phyloP scores from a whole-genome alignment of 1,139 yeast species.

The Suhomyces wounanorum region DNA sequence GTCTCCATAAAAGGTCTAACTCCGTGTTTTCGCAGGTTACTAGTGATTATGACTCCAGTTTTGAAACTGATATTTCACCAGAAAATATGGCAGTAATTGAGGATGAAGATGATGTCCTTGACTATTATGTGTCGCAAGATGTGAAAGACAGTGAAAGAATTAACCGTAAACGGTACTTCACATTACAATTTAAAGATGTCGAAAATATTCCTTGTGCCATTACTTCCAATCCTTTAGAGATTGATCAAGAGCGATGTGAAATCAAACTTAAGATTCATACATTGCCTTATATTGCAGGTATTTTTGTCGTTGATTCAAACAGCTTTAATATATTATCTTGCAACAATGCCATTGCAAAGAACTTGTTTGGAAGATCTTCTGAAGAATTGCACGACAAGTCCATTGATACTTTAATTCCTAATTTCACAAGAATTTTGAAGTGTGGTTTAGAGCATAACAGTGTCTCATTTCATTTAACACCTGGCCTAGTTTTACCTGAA shows the following conservation, averaged over 20 bases:
- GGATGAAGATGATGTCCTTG: constrained; percentile 15
- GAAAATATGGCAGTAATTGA: constrained; percentile 7
- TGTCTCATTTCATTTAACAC: constrained; percentile 44
- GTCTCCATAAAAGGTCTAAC: constrained; percentile 12
- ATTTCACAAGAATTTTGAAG: constrained; percentile 56
- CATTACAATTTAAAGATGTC: constrained; percentile 47
- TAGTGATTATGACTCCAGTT: neutral
- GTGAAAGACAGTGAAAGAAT: constrained; percentile 48
- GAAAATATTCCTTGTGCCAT: constrained; percentile 69
- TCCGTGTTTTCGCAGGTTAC: constrained; percentile 1
- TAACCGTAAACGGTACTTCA: constrained; percentile 63
- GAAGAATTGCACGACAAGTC: constrained; percentile 50
- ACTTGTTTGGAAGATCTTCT: constrained; percentile 68
- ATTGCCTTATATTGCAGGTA: constrained; percentile 85
- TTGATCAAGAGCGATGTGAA: constrained; percentile 37
- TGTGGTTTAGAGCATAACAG: constrained; percentile 46
- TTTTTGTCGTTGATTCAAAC: constrained; percentile 63
- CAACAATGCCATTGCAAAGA: constrained; percentile 76
- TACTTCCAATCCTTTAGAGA: constrained; percentile 58
- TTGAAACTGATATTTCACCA: constrained; percentile 1
- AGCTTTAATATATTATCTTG: constrained; percentile 58
- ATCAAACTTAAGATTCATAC: constrained; percentile 66
- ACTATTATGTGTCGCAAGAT: constrained; percentile 25
- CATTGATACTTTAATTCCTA: constrained; percentile 65
- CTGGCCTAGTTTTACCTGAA: constrained; percentile 74